Evolutionary conservation across 2,329 filamentous ascomycete genomes (phyloP).

Genomic region (Nemania sp.): DNA sequence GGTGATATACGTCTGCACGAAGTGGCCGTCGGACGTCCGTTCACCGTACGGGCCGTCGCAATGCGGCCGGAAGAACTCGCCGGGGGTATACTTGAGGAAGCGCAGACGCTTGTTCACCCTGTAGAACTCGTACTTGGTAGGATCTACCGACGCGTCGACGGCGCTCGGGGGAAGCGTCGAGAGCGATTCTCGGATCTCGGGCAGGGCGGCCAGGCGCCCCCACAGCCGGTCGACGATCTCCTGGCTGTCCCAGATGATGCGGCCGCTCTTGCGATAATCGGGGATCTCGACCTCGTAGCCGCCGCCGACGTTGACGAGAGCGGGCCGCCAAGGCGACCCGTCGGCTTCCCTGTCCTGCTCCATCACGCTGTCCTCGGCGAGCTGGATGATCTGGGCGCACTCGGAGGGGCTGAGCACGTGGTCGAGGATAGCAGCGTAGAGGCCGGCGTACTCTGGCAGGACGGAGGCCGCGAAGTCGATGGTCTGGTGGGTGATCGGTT

Average conservation of each 20-base stretch:
- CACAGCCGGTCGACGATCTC: slow-evolving; percentile 67
- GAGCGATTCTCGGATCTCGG: slow-evolving; percentile 49
- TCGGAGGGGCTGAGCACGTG: slow-evolving; percentile 66
- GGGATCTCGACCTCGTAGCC: slow-evolving; percentile 62
- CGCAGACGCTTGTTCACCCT: slow-evolving; percentile 74
- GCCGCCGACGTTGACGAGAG: slow-evolving; percentile 68
- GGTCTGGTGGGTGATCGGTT: slow-evolving; percentile 49
- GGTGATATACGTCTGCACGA: slow-evolving; percentile 55
- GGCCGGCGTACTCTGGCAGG: slow-evolving; percentile 57
- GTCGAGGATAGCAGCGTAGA: slow-evolving; percentile 67
- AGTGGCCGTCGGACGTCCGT: slow-evolving; percentile 48
- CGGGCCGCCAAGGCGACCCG: slow-evolving; percentile 63
- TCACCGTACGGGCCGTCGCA: slow-evolving; percentile 68
- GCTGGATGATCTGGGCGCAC: slow-evolving; percentile 58
- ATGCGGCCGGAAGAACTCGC: slow-evolving; percentile 76
- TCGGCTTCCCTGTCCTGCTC: slow-evolving; percentile 47
- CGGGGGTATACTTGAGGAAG: slow-evolving; percentile 72
- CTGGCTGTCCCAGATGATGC: slow-evolving; percentile 74
- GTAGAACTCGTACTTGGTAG: slow-evolving; percentile 47
- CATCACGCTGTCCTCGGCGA: slow-evolving; percentile 58
- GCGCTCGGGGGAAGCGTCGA: slow-evolving; percentile 40
- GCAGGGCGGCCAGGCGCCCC: slow-evolving; percentile 55
- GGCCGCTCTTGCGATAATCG: slow-evolving; percentile 70
- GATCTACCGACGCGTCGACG: slow-evolving; percentile 40
- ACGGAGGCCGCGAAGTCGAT: slow-evolving; percentile 59